phyloP scores from a whole-genome alignment of 345 rosid genomes.

The Euphorbia pulcherrima region DNA sequence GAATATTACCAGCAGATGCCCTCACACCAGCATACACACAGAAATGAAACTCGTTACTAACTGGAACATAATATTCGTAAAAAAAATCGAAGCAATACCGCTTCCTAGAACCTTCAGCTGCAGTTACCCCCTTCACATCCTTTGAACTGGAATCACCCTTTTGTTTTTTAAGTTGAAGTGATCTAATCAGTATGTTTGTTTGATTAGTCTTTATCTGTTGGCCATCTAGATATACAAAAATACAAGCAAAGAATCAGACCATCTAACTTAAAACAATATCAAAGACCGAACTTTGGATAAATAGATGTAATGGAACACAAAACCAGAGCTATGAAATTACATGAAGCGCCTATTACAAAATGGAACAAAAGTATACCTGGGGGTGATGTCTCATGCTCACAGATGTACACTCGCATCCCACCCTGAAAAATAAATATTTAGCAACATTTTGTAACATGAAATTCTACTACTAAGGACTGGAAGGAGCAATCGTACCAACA shows the following conservation, averaged over 20 bases:
- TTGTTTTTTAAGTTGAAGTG: constrained; percentile 68
- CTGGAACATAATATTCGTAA: constrained; percentile 9
- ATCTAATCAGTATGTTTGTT: constrained; percentile 83
- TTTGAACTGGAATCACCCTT: constrained; percentile 60
- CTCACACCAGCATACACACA: background rate
- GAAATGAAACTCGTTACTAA: background rate
- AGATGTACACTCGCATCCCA: constrained; percentile 65
- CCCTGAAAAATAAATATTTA: constrained; percentile 53
- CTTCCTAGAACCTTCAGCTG: constrained; percentile 65
- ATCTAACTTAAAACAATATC: constrained; percentile 9
- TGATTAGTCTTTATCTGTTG: constrained; percentile 83
- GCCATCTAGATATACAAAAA: constrained; percentile 44
- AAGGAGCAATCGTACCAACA: constrained; percentile 7
- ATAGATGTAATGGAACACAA: background rate
- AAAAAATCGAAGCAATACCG: constrained; percentile 39
- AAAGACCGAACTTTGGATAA: background rate
- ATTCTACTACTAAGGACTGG: background rate
- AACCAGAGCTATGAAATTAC: background rate
- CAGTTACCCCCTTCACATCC: constrained; percentile 44
- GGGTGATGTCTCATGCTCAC: constrained; percentile 79
- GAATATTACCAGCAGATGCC: background rate
- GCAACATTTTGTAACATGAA: constrained; percentile 3
- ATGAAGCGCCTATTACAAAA: background rate
- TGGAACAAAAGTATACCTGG: constrained; percentile 47
- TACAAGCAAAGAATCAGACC: constrained; percentile 22